Evolutionary conservation across 805 yeast species (phyloP), one percentile per base, ranked within the genome.

Genomic region (Barnettozyma sp.): DNA sequence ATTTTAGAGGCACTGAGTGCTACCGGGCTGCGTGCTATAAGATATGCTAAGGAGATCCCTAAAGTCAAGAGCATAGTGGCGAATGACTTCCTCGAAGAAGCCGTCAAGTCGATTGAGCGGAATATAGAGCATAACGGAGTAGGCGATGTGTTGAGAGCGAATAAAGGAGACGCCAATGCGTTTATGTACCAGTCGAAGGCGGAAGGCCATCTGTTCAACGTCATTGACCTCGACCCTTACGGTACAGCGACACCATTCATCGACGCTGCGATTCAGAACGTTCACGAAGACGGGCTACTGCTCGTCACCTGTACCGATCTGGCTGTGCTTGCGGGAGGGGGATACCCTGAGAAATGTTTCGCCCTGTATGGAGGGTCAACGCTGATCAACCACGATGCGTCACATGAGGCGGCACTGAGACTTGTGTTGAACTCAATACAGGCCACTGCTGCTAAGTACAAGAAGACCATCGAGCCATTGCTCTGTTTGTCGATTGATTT

Each of bases 211-310:
- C 65, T 66, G 35, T 87, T 81, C 60, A 95, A 92, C 54, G 83
- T 85, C 4, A 76, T 92, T 39, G 99, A 92, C 60, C 68, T 92
- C 34, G 99, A 92, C 59, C 99, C 99, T 0, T 92, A 92, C 55
- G 99, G 99, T 21, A 82, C 97, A 0, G 98, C 96, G 0, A 76
- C 96, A 0, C 98, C 98, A 7, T 92, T 92, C 55, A 69, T 92
- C 20, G 98, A 92, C 56, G 76, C 92, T 22, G 97, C 97, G 0
- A 66, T 92, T 22, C 94, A 86, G 51, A 65, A 80, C 22, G 72
- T 88, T n/a, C 73, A 71, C 33, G 87, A 88, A 46, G 88, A 80
- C 38, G 99, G 97, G 1, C 52, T 92, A 28, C 60, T 92, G 45
- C 63, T 92, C 34, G 90, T 92, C 4, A 92, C 99, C 0, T 92